Conservation (phyloP, 2,329 filamentous ascomycete species). For the Oidium heveae region DNA sequence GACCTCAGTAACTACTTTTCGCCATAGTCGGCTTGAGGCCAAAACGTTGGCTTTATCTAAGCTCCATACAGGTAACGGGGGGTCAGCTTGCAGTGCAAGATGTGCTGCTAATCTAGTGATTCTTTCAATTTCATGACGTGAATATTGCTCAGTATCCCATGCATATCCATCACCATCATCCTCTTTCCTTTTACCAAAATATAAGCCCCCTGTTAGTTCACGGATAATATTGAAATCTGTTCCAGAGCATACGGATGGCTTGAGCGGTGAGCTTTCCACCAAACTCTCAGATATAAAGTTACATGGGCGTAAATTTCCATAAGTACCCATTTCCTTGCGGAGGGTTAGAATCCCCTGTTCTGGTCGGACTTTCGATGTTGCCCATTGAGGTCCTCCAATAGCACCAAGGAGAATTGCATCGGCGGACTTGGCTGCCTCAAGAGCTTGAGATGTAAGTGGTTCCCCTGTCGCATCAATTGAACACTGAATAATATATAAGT, state of each 20-base stretch:
- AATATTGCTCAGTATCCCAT: slow-evolving; percentile 71
- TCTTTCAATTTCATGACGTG: slow-evolving; percentile 62
- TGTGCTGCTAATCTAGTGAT: slow-evolving; percentile 60
- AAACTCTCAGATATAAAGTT: slow-evolving; percentile 79
- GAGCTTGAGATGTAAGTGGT: slow-evolving; percentile 60
- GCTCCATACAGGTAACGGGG: slow-evolving; percentile 57
- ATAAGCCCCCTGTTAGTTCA: slow-evolving; percentile 79
- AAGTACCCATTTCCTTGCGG: slow-evolving; percentile 80
- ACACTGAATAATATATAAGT: slow-evolving; percentile 26
- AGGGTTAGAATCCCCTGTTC: slow-evolving; percentile 80
- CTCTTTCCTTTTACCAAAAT: slow-evolving; percentile 79
- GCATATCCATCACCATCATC: slow-evolving; percentile 49
- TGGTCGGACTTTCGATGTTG: slow-evolving; percentile 63
- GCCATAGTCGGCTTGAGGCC: slow-evolving; percentile 72
- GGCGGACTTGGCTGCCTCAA: slow-evolving; percentile 58
- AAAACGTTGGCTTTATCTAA: slow-evolving; percentile 95
- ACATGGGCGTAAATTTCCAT: slow-evolving; percentile 87
- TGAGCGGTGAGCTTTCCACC: slow-evolving; percentile 65
- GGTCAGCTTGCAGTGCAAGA: slow-evolving; percentile 52
- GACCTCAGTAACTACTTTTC: slow-evolving; percentile 61
- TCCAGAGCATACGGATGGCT: slow-evolving; percentile 60
- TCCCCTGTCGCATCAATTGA: slow-evolving; percentile 65
- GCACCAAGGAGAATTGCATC: slow-evolving; percentile 81
- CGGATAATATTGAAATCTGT: slow-evolving; percentile 85
- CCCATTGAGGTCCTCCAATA: slow-evolving; percentile 94